A percentile compares a stretch with the other conserved stretches of the same genome.
Evolutionary conservation across 148 eudicot genomes (phyloP).

Genomic region (Fallopia convolvulus): DNA sequence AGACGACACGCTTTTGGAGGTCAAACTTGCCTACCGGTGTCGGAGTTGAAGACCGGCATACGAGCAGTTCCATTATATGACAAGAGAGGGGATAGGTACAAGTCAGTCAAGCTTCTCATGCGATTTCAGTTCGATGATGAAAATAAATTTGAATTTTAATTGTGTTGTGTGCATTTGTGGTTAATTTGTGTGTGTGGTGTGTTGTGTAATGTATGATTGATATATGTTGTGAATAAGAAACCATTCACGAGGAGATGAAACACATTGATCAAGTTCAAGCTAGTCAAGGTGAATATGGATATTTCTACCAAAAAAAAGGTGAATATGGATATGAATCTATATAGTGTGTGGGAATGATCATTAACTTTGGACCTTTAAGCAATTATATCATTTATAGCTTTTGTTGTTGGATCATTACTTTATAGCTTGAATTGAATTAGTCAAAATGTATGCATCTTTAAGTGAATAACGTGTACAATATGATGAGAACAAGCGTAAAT

Average conservation of each 20-base stretch:
- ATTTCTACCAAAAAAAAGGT: too few species aligned
- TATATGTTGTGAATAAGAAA: not conserved
- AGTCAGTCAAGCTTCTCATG: constrained; percentile 41
- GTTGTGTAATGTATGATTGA: not conserved
- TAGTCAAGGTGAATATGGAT: not conserved
- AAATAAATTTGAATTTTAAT: not conserved
- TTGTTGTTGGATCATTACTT: too few species aligned
- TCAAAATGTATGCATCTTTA: too few species aligned
- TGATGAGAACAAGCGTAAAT: too few species aligned
- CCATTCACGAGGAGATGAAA: not conserved
- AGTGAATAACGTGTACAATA: too few species aligned
- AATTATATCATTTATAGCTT: too few species aligned
- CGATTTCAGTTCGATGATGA: constrained; percentile 20
- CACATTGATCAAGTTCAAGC: not conserved
- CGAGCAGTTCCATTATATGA: constrained; percentile 47
- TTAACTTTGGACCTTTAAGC: too few species aligned
- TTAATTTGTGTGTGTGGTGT: not conserved
- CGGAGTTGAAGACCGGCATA: constrained; percentile 41
- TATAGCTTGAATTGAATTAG: too few species aligned
- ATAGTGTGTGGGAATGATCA: too few species aligned
- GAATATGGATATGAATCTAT: too few species aligned
- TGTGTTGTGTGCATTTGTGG: not conserved
- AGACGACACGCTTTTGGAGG: constrained; percentile 49
- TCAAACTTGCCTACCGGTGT: constrained; percentile 56
- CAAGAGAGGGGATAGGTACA: constrained; percentile 36